These are phyloP conservation scores for Cucumis sativus DNA, from an alignment of 306 rosid species.

Conservation along the genomic window DNA sequence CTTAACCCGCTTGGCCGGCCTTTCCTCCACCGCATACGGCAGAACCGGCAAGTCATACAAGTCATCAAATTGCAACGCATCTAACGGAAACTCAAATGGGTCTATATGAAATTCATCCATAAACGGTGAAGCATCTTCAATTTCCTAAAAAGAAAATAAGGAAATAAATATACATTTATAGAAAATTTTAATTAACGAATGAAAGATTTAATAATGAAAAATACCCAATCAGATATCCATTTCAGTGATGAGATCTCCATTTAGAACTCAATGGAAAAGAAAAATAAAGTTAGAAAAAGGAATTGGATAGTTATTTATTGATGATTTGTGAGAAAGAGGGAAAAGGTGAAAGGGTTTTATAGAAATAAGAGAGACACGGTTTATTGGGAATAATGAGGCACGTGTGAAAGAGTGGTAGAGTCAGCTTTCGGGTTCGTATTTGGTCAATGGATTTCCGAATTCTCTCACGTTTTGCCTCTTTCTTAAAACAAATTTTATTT, in stretches of 20 bases:
- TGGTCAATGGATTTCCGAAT: constrained; percentile 1
- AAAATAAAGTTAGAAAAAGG: background rate
- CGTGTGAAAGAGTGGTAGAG: background rate
- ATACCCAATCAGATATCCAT: constrained; percentile 54
- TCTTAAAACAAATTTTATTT: background rate
- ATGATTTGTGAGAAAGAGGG: background rate
- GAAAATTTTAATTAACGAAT: background rate
- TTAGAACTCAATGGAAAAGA: background rate
- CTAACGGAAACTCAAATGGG: constrained; percentile 21
- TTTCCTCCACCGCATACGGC: background rate
- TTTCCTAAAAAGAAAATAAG: constrained; percentile 9
- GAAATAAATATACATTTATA: background rate
- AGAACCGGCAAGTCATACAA: background rate
- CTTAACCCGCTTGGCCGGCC: constrained; percentile 29
- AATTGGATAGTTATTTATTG: background rate
- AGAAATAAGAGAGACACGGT: background rate
- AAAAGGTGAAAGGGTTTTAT: background rate
- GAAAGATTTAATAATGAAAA: background rate
- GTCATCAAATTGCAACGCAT: constrained; percentile 26
- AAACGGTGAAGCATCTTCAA: constrained; percentile 20
- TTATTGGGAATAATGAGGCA: background rate
- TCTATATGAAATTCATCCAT: constrained; percentile 1
- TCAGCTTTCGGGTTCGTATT: background rate
- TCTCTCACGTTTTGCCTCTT: background rate
- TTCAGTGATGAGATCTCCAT: constrained; percentile 21